These are phyloP conservation scores for Luffa aegyptiaca DNA, from an alignment of 306 rosid genomes.

Conservation along the genomic window DNA sequence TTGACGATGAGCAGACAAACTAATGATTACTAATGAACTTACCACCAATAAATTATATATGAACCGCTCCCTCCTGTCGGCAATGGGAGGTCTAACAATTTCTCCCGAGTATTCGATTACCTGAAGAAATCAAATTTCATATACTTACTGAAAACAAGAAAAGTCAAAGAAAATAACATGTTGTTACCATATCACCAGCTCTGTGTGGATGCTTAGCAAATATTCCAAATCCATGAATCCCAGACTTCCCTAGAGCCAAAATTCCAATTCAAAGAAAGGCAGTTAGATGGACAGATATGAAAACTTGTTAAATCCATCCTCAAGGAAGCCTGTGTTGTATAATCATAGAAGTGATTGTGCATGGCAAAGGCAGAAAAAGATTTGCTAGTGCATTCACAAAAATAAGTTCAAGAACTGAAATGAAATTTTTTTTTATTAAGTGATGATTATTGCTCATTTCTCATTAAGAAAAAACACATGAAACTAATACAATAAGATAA, in stretches of 20 bases:
- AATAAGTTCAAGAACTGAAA: background rate
- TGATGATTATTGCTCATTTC: background rate
- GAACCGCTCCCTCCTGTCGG: slow-evolving; percentile 93
- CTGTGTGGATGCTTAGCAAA: slow-evolving; percentile 91
- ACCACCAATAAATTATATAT: slow-evolving; percentile 97
- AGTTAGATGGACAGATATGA: background rate
- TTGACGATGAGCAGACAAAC: slow-evolving; percentile 7
- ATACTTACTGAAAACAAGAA: background rate
- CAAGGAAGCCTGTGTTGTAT: background rate
- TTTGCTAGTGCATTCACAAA: background rate
- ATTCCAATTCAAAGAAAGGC: background rate
- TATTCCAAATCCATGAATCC: slow-evolving; percentile 99
- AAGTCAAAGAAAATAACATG: background rate
- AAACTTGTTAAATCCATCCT: background rate
- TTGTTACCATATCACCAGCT: slow-evolving; percentile 96
- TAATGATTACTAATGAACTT: slow-evolving; percentile 23
- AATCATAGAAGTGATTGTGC: background rate
- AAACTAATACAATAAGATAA: background rate
- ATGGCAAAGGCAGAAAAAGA: background rate
- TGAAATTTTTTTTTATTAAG: background rate
- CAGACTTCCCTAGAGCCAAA: slow-evolving; percentile 63
- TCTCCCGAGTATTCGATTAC: slow-evolving; percentile 95
- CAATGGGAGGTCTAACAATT: slow-evolving; percentile 90
- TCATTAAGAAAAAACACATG: background rate
- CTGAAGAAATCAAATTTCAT: slow-evolving; percentile 30